Percentiles rank a stretch among this genome's conserved stretches.
Conservation (phyloP, 148 eudicot species). For the Amaranthus cruentus region DNA sequence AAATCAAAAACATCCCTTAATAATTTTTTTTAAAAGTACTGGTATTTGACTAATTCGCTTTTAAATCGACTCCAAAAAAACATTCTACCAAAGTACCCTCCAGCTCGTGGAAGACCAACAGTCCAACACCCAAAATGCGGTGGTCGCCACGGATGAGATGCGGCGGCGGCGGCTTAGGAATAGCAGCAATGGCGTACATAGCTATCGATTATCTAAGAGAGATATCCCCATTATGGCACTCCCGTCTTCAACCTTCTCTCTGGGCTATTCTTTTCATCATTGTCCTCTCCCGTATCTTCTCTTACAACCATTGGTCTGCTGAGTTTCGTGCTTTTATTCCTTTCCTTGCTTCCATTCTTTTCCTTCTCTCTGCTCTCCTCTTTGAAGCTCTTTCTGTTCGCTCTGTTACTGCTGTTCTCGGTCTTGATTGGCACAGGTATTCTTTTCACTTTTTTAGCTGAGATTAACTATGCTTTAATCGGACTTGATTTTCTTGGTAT, state of each 20-base stretch:
- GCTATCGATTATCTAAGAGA: conserved; percentile 73
- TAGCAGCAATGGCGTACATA: conserved; percentile 68
- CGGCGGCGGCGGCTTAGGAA: conserved; percentile 45
- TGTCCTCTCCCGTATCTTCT: conserved; percentile 60
- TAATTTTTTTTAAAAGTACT: too few species aligned
- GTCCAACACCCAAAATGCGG: conserved; percentile 26
- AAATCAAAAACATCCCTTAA: too few species aligned
- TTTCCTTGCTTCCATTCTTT: conserved; percentile 53
- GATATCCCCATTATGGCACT: conserved; percentile 66
- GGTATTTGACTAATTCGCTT: too few species aligned
- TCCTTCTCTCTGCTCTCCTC: conserved; percentile 60
- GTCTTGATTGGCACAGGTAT: conserved; percentile 93
- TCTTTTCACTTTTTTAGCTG: background rate
- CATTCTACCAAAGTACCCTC: background rate
- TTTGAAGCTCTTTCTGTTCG: conserved; percentile 78
- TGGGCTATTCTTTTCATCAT: conserved; percentile 55
- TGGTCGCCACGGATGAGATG: conserved; percentile 24
- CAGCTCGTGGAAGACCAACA: background rate
- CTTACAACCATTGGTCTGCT: conserved; percentile 71
- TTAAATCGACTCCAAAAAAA: too few species aligned
- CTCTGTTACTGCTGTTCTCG: conserved; percentile 80
- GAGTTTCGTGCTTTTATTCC: conserved; percentile 75
- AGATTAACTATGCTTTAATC: conserved; percentile 2
- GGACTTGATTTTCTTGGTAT: background rate
- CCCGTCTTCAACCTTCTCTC: conserved; percentile 64